phyloP scores from a whole-genome alignment of 2,329 filamentous ascomycete genomes.

The Penicillium brevicompactum region DNA sequence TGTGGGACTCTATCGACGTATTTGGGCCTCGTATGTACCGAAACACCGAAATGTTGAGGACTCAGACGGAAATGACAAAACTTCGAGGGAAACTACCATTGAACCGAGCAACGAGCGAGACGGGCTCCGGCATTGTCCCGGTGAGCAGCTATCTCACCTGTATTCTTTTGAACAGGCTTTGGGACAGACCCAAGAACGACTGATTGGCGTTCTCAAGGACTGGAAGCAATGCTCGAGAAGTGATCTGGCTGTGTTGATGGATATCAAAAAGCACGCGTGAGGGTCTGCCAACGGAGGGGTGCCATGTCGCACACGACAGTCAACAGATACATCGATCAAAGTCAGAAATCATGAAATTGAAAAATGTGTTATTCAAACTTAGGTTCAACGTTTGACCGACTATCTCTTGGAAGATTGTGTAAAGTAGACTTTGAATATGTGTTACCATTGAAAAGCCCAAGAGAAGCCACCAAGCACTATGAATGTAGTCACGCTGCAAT shows the following conservation, averaged over 20 bases:
- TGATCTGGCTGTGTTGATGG: not conserved
- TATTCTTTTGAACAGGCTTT: conserved; percentile 2
- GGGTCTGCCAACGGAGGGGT: not conserved
- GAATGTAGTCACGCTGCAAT: not conserved
- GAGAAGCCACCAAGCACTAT: not conserved
- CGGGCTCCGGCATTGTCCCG: conserved; percentile 1
- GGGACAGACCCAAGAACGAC: not conserved
- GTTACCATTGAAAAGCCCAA: not conserved
- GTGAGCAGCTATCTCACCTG: conserved; percentile 4
- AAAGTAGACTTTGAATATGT: not conserved
- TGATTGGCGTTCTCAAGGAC: conserved; percentile 1
- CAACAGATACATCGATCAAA: not conserved
- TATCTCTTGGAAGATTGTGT: not conserved
- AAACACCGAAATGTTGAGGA: not conserved
- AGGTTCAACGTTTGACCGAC: not conserved
- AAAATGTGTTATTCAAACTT: not conserved
- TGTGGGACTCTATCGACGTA: conserved; percentile 1
- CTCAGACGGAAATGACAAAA: not conserved
- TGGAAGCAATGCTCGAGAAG: not conserved
- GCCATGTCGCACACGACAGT: not conserved
- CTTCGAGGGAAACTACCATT: not conserved
- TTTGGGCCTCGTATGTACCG: not conserved
- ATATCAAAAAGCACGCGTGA: not conserved
- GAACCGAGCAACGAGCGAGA: conserved; percentile 3
- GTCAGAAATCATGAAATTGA: not conserved